A percentile compares a stretch with the other conserved stretches of the same genome.
These are phyloP conservation scores for Salix suchowensis DNA, from an alignment of 345 rosid genomes.

Conservation along the genomic window DNA sequence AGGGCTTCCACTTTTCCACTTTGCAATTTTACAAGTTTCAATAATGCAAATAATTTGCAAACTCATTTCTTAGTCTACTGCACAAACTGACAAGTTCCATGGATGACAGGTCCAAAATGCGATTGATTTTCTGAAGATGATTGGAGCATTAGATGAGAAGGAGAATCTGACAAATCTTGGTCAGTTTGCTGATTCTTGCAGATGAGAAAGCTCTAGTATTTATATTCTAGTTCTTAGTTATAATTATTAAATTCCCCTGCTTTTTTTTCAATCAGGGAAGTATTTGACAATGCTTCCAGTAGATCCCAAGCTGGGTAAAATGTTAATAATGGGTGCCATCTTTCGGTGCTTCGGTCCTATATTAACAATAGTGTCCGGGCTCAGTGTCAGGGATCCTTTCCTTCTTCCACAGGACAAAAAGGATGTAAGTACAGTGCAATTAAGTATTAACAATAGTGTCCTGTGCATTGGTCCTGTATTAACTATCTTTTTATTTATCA, in stretches of 20 bases:
- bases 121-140: constrained; percentile 81
- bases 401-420: constrained; percentile 96
- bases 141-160: constrained; percentile 83
- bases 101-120: constrained; percentile 87
- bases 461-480: too few relatives aligned
- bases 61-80: not conserved
- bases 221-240: not conserved
- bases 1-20: not conserved
- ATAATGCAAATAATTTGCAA: not conserved
- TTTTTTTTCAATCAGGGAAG: constrained; percentile 48
- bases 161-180: constrained; percentile 95
- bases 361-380: constrained; percentile 87
- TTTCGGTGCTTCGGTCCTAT: constrained; percentile 92
- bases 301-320: constrained; percentile 98
- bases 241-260: not conserved
- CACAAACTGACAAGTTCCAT: constrained; percentile 5
- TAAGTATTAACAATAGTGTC: not conserved
- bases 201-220: constrained; percentile 1
- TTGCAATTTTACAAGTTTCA: not conserved
- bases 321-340: constrained; percentile 96
- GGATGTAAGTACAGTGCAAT: constrained; percentile 53
- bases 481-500: not conserved
- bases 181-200: constrained; percentile 36
- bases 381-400: constrained; percentile 96
- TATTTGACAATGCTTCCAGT: constrained; percentile 86